These are phyloP conservation scores for Lactifluus echinatus DNA, from an alignment of 768 basidiomycete genomes.

Conservation along the genomic window DNA sequence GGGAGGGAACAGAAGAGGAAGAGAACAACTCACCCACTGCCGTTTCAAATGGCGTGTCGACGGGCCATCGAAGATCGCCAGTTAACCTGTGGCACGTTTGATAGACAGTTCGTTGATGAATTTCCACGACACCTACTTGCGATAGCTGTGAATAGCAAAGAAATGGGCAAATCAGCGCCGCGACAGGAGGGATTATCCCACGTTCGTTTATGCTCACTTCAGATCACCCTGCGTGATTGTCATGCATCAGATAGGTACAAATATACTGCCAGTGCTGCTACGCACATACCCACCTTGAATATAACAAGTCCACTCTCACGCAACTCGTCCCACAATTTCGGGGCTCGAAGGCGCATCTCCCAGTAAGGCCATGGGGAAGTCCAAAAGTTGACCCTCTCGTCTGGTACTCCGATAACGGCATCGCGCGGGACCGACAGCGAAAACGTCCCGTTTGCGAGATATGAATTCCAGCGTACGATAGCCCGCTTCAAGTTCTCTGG, in stretches of 20 bases:
- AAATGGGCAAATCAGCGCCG: background rate
- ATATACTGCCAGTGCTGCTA: background rate
- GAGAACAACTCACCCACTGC: slow-evolving; percentile 50
- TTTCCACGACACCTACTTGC: slow-evolving; percentile 51
- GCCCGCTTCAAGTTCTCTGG: slow-evolving; percentile 44
- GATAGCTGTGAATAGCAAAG: slow-evolving; percentile 43
- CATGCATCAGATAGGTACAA: background rate
- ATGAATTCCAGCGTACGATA: slow-evolving; percentile 61
- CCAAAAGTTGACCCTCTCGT: slow-evolving; percentile 49
- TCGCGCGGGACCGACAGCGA: slow-evolving; percentile 56
- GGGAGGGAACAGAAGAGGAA: background rate
- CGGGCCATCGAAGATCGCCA: slow-evolving; percentile 83
- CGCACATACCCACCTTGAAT: slow-evolving; percentile 53
- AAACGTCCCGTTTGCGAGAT: slow-evolving; percentile 67
- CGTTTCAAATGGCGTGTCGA: slow-evolving; percentile 60
- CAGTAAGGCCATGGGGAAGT: slow-evolving; percentile 69
- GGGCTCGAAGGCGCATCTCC: slow-evolving; percentile 52
- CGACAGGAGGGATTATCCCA: background rate
- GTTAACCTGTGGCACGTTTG: slow-evolving; percentile 51
- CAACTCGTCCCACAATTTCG: slow-evolving; percentile 43
- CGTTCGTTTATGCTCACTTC: slow-evolving; percentile 52
- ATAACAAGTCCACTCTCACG: slow-evolving; percentile 58
- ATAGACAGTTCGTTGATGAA: background rate
- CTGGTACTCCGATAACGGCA: slow-evolving; percentile 46
- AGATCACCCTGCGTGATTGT: slow-evolving; percentile 55